Percentiles rank a stretch among this genome's conserved stretches.
phyloP scores from a whole-genome alignment of 192 early-diverging fungal genomes.

The Lunasporangiospora selenospora region DNA sequence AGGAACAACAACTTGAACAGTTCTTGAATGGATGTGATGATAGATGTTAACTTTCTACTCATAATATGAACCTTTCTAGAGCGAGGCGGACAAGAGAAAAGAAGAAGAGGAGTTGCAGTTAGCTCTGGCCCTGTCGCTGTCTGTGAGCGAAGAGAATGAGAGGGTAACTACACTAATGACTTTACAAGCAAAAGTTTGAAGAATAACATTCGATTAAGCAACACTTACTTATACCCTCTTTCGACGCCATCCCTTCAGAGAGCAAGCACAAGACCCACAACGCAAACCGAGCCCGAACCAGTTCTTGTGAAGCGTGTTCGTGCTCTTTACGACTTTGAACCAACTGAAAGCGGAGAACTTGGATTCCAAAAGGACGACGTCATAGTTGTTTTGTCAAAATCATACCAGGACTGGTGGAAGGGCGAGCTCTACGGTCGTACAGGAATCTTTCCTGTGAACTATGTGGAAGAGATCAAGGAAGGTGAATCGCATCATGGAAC shows the following conservation, averaged over 20 bases:
- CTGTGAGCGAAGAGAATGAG: conserved; percentile 58
- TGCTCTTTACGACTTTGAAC: conserved; percentile 93
- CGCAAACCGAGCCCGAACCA: conserved; percentile 27
- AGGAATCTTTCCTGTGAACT: conserved; percentile 98
- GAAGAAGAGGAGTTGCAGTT: conserved; percentile 96
- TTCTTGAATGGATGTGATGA: not conserved
- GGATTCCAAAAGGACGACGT: conserved; percentile 89
- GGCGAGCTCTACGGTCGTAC: conserved; percentile 85
- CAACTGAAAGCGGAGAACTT: conserved; percentile 91
- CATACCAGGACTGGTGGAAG: conserved; percentile 99
- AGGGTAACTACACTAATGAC: conserved; percentile 16
- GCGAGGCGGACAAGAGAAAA: conserved; percentile 83
- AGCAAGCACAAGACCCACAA: conserved; percentile 18
- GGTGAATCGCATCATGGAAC: conserved; percentile 58
- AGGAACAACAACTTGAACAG: not conserved
- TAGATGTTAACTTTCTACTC: not conserved
- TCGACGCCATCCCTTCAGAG: conserved; percentile 5
- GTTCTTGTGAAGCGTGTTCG: conserved; percentile 80
- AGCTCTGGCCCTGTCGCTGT: conserved; percentile 90
- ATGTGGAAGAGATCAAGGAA: conserved; percentile 81
- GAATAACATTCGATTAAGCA: conserved; percentile 11
- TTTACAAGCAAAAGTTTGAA: conserved; percentile 37
- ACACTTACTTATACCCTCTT: not conserved
- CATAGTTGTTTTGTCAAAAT: conserved; percentile 88
- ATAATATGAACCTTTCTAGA: conserved; percentile 30